Evolutionary conservation across 23 red algal species (phyloP).

Genomic region (Chondrus crispus): DNA sequence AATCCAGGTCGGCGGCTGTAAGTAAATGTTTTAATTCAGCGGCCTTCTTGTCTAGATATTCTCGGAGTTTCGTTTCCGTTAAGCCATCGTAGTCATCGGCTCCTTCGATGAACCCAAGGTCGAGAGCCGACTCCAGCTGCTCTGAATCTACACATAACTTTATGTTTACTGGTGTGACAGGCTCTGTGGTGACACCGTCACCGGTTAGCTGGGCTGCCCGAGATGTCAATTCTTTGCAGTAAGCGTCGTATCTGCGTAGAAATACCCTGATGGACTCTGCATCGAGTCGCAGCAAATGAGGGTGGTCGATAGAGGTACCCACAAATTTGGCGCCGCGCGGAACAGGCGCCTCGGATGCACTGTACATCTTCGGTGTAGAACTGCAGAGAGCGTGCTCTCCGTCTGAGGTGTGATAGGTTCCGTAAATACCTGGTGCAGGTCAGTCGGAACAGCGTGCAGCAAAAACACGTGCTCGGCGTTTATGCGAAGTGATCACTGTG

Average conservation of each 20-base stretch:
- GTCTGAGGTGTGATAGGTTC: neutral
- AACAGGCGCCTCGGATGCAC: neutral
- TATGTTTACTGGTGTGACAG: neutral
- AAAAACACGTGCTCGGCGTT: neutral
- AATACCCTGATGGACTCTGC: neutral
- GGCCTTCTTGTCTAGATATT: neutral
- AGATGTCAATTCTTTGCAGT: neutral
- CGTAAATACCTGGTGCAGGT: neutral
- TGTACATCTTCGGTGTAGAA: too few relatives aligned
- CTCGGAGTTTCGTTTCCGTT: neutral
- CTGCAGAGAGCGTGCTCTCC: too few relatives aligned
- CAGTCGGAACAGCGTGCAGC: neutral
- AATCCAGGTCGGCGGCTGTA: neutral
- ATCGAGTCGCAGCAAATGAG: neutral
- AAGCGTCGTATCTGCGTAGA: neutral
- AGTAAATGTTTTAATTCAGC: neutral
- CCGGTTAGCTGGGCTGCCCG: neutral
- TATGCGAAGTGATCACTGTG: conserved; percentile 5
- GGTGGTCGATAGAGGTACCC: neutral
- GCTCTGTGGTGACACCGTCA: neutral
- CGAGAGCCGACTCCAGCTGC: conserved; percentile 2
- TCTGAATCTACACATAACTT: neutral
- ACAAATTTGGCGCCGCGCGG: neutral
- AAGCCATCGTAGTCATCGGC: neutral
- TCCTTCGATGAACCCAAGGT: neutral